phyloP scores from a whole-genome alignment of 495 filamentous ascomycete genomes.

The Neurospora terricola region DNA sequence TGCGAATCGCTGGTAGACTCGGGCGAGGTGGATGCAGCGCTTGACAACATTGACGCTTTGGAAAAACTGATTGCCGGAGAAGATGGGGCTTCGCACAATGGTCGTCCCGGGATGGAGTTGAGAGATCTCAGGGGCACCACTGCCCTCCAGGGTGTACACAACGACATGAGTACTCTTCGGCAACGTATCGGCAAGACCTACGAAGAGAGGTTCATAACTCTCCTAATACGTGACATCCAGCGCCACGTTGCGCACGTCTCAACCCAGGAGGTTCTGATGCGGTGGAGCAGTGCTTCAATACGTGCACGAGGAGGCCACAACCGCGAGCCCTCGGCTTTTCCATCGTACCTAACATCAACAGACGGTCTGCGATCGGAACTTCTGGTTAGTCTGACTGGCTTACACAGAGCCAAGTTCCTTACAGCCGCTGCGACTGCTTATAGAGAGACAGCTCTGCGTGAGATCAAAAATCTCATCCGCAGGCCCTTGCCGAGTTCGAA shows the following conservation, averaged over 20 bases:
- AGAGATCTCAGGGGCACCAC: conserved; percentile 70
- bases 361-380: conserved; percentile 59
- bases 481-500: conserved; percentile 79
- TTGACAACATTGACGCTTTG: conserved; percentile 63
- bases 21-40: conserved; percentile 69
- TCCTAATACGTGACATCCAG: conserved; percentile 69
- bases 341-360: conserved; percentile 63
- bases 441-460: conserved; percentile 74
- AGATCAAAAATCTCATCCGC: conserved; percentile 80
- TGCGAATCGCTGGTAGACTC: conserved; percentile 76
- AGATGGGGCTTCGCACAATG: conserved; percentile 20
- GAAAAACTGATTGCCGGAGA: conserved; percentile 72
- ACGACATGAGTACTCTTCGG: conserved; percentile 64
- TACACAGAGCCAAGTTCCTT: conserved; percentile 69
- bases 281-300: conserved; percentile 53
- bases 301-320: conserved; percentile 51
- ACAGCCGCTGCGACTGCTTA: conserved; percentile 74
- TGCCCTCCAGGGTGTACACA: conserved; percentile 69
- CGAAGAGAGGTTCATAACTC: conserved; percentile 68
- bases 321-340: conserved; percentile 54
- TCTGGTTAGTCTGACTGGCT: conserved; percentile 57
- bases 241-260: conserved; percentile 74
- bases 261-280: conserved; percentile 59
- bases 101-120: conserved; percentile 18
- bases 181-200: conserved; percentile 78